These are phyloP conservation scores for Fusarium humuli DNA, from an alignment of 2,329 filamentous ascomycete genomes.

Conservation along the genomic window DNA sequence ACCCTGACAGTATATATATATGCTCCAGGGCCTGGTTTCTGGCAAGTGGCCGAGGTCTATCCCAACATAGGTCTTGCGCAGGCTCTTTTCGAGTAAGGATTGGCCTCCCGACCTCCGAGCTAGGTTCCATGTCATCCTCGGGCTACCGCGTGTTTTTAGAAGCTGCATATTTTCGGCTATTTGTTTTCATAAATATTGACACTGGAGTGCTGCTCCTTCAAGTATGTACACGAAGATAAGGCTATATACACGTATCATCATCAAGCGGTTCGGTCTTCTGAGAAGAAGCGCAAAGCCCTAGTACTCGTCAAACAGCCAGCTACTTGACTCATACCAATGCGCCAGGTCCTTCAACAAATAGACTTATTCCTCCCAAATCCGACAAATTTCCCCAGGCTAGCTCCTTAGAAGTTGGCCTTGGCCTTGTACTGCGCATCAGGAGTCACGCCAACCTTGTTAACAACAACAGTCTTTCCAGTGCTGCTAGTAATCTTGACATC, in stretches of 20 bases:
- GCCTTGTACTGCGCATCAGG: conserved; percentile 48
- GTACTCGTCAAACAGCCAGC: conserved; percentile 27
- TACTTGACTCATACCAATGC: not conserved
- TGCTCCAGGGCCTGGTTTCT: not conserved
- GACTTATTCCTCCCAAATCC: not conserved
- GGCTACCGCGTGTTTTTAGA: not conserved
- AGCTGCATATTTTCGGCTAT: not conserved
- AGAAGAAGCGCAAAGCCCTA: not conserved
- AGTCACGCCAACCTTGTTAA: conserved; percentile 62
- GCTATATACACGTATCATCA: not conserved
- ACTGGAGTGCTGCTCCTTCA: not conserved
- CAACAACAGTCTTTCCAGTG: conserved; percentile 62
- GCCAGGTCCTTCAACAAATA: not conserved
- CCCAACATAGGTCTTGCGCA: not conserved
- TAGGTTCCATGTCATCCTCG: not conserved
- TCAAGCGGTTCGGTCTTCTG: not conserved
- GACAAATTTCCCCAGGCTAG: not conserved
- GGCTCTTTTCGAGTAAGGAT: too few species aligned
- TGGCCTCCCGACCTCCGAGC: not conserved
- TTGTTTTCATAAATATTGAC: not conserved
- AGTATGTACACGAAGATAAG: conserved; percentile 36
- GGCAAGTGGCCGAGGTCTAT: not conserved
- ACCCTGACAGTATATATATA: not conserved
- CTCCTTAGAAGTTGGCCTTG: conserved; percentile 49
- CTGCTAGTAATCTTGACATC: conserved; percentile 67